Evolutionary conservation across 106 monocot genomes (phyloP).

Genomic region (Allium fistulosum): DNA sequence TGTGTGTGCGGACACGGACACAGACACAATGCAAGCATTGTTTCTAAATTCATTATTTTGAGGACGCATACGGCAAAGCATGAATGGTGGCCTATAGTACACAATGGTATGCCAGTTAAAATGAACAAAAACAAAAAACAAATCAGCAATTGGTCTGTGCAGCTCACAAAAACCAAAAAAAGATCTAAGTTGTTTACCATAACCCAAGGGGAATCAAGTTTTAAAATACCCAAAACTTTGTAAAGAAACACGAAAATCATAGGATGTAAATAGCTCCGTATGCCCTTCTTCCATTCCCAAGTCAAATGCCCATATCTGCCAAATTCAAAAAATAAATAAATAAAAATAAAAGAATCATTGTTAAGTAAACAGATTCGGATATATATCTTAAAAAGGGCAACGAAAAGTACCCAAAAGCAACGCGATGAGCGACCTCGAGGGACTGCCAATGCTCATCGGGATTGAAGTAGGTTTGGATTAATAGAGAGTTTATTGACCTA

Average conservation of each 20-base stretch:
- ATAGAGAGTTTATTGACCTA: constrained; percentile 48
- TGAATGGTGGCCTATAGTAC: too few species aligned
- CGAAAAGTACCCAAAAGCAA: constrained; percentile 59
- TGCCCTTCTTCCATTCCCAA: constrained; percentile 88
- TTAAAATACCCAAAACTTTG: constrained; percentile 57
- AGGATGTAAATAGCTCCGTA: constrained; percentile 82
- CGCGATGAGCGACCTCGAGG: constrained; percentile 86
- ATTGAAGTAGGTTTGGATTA: constrained; percentile 90
- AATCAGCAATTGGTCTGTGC: too few species aligned
- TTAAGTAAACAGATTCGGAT: too few species aligned
- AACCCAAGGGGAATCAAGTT: constrained; percentile 59
- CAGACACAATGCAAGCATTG: too few species aligned
- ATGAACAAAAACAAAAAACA: too few species aligned
- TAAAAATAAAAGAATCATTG: too few species aligned
- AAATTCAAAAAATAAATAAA: not conserved
- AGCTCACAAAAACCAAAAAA: not conserved
- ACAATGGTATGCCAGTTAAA: too few species aligned
- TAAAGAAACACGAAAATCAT: constrained; percentile 65
- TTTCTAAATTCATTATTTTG: too few species aligned
- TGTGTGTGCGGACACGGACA: too few species aligned
- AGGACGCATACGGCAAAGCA: too few species aligned
- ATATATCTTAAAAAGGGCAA: not conserved
- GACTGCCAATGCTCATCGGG: constrained; percentile 98
- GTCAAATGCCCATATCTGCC: constrained; percentile 88
- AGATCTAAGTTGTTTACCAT: constrained; percentile 39